Evolutionary conservation across 2,329 filamentous ascomycete genomes (phyloP), one percentile per base, ranked within the genome.

Genomic region (Colletotrichum camelliae): DNA sequence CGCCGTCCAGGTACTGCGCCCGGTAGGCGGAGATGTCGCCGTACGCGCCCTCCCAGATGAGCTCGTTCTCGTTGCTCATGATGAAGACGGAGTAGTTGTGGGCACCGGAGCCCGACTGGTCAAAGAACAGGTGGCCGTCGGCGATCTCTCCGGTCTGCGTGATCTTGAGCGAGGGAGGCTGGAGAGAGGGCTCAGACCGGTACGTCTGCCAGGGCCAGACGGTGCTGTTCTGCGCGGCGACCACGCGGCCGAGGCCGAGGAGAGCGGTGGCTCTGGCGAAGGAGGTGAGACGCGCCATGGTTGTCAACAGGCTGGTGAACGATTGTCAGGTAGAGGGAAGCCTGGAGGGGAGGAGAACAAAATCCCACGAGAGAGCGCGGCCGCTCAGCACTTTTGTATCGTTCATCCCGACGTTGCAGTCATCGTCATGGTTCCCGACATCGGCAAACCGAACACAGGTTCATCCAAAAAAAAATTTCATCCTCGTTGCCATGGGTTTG

Each of bases 1-100:
- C 78, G 13, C 81, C 82, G n/a, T 81, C 75, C 21, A 83, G 77
- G 0, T 57, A 79, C 67, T 84, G 83, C 1, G 81, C 79, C 0
- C 77, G 78, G 62, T 82, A 77, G 5, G 80, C 81, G 24, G 79
- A 78, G 13, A 78, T 77, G 2, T 80, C 76, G 12, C 79, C 79
- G 4, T 79, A 76, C 15, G 77, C 72, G 16, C 81, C 65, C 58
- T 70, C 71, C 71, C 57, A 84, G 6, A 84, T 69, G 29, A 84
- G 79, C 48, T 84, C 82, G 24, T 81, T 80, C 12, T 81, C 79
- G 13, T 77, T 78, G 13, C 74, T 77, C 78, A 82, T 82, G 15
- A 82, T 80, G 37, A 79, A 73, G 7, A 73, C 66, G 24, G 71
- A 73, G 57, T 73, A 73, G 66, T 73, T 70, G 57, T 73, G 71